Conservation (phyloP, 352 stramenopile species). For the Thalassiosira mediterranea region DNA sequence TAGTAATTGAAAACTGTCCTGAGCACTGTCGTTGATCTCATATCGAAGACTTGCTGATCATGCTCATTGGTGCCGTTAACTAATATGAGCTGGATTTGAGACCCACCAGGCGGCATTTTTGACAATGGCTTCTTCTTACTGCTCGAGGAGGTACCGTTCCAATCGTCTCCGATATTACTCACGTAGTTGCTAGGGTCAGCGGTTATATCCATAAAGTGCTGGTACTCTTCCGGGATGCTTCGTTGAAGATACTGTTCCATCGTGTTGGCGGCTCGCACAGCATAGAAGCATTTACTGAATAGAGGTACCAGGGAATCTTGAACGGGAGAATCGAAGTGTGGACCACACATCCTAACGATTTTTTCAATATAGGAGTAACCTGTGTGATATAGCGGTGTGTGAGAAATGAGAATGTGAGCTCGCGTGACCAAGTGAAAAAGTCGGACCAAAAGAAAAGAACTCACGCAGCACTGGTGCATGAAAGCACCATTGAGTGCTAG, state of each 20-base stretch:
- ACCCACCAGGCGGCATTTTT: neutral
- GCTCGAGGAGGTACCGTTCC: conserved; percentile 6
- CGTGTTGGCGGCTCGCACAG: conserved; percentile 8
- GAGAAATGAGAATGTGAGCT: too few species aligned
- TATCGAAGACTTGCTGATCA: conserved; percentile 3
- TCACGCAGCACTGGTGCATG: conserved; percentile 43
- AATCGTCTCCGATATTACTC: conserved; percentile 37
- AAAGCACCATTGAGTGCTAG: conserved; percentile 45
- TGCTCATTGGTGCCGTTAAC: neutral
- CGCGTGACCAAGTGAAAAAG: too few species aligned
- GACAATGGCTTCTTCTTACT: neutral
- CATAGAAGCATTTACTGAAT: conserved; percentile 32
- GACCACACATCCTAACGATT: conserved; percentile 15
- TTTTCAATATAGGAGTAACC: conserved; percentile 30
- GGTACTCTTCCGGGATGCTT: conserved; percentile 3
- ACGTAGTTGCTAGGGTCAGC: conserved; percentile 16
- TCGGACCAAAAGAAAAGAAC: neutral
- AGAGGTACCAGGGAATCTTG: conserved; percentile 17
- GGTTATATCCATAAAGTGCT: conserved; percentile 9
- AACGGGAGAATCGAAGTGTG: neutral
- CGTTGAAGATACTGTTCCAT: conserved; percentile 35
- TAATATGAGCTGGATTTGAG: conserved; percentile 10
- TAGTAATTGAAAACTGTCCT: conserved; percentile 32
- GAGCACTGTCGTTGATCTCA: conserved; percentile 8
- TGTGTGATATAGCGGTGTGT: too few species aligned